Evolutionary conservation across 2,329 filamentous ascomycete genomes (phyloP).

Genomic region (Penicillium thymicola): DNA sequence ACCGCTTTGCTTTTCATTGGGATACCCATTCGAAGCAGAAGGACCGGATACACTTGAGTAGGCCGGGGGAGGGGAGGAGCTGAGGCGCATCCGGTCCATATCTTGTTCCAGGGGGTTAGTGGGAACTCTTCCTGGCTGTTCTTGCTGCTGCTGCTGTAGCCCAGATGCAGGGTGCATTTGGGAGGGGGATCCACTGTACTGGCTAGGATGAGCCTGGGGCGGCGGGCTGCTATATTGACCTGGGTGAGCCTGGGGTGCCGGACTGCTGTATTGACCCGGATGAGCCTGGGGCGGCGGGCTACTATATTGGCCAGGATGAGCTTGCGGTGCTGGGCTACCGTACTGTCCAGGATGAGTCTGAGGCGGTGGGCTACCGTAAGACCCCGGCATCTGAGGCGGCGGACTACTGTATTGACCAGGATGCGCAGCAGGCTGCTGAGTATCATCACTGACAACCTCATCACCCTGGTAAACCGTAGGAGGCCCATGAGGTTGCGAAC

Average conservation of each 20-base stretch:
- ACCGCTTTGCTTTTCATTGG: slow-evolving; percentile 71
- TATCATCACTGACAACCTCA: slow-evolving; percentile 58
- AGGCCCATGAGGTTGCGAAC: slow-evolving; percentile 80
- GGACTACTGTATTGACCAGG: slow-evolving; percentile 31
- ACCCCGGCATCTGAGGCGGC: slow-evolving; percentile 29
- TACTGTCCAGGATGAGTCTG: slow-evolving; percentile 22
- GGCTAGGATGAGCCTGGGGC: slow-evolving; percentile 23
- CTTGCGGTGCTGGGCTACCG: not conserved
- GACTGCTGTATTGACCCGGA: slow-evolving; percentile 1
- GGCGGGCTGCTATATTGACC: slow-evolving; percentile 33
- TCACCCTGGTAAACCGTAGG: slow-evolving; percentile 88
- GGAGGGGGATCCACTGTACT: slow-evolving; percentile 25
- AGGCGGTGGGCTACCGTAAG: slow-evolving; percentile 8
- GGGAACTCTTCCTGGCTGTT: slow-evolving; percentile 44
- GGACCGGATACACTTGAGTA: slow-evolving; percentile 72
- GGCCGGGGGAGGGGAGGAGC: slow-evolving; percentile 86
- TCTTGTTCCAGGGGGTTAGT: slow-evolving; percentile 79
- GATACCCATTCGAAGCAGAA: slow-evolving; percentile 57
- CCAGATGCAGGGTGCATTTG: slow-evolving; percentile 22
- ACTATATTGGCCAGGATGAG: slow-evolving; percentile 25
- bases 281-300: slow-evolving; percentile 36
- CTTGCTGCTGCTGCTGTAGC: slow-evolving; percentile 21
- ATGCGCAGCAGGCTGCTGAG: slow-evolving; percentile 33
- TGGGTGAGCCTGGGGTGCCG: slow-evolving; percentile 23
- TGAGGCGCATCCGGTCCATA: slow-evolving; percentile 74